Conservation (phyloP, 1,284 basidiomycete species). For the Xerocomus nothofagi region DNA sequence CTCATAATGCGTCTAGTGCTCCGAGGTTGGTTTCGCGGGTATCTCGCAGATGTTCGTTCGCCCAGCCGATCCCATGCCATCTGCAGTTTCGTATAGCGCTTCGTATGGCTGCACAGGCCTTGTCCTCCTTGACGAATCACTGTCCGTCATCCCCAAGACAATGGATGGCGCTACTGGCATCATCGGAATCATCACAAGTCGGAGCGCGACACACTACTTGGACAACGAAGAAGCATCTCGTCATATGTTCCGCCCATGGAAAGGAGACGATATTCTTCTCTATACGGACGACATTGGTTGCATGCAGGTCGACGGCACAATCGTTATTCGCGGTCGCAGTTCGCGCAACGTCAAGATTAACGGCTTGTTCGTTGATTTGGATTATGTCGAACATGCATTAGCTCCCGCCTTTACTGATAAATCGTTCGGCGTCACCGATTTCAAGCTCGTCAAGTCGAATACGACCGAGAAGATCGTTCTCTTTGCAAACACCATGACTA, state of each 20-base stretch:
- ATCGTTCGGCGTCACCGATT: slow-evolving; percentile 13
- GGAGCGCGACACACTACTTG: slow-evolving; percentile 27
- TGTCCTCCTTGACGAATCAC: slow-evolving; percentile 25
- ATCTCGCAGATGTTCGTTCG: slow-evolving; percentile 29
- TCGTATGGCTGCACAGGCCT: slow-evolving; percentile 29
- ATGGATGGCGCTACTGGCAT: slow-evolving; percentile 23
- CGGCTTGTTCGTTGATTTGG: slow-evolving; percentile 27
- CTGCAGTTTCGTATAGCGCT: slow-evolving; percentile 24
- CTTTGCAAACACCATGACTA: slow-evolving; percentile 18
- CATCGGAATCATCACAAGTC: slow-evolving; percentile 25
- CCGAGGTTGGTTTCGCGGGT: slow-evolving; percentile 31
- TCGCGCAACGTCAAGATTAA: slow-evolving; percentile 33
- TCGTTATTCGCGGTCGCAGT: slow-evolving; percentile 25
- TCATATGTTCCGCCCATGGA: slow-evolving; percentile 30
- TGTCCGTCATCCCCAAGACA: slow-evolving; percentile 19
- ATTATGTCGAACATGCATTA: slow-evolving; percentile 26
- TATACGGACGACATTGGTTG: slow-evolving; percentile 30
- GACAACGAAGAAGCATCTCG: slow-evolving; percentile 24
- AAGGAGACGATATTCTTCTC: slow-evolving; percentile 20
- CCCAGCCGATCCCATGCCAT: slow-evolving; percentile 22
- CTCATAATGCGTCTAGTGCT: slow-evolving; percentile 20
- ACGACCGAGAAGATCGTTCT: slow-evolving; percentile 27
- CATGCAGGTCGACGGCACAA: slow-evolving; percentile 27
- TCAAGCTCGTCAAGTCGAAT: slow-evolving; percentile 29
- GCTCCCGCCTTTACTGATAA: slow-evolving; percentile 20